Evolutionary conservation across 1,284 basidiomycete species (phyloP).

Genomic region (Afroboletus lepidellus): DNA sequence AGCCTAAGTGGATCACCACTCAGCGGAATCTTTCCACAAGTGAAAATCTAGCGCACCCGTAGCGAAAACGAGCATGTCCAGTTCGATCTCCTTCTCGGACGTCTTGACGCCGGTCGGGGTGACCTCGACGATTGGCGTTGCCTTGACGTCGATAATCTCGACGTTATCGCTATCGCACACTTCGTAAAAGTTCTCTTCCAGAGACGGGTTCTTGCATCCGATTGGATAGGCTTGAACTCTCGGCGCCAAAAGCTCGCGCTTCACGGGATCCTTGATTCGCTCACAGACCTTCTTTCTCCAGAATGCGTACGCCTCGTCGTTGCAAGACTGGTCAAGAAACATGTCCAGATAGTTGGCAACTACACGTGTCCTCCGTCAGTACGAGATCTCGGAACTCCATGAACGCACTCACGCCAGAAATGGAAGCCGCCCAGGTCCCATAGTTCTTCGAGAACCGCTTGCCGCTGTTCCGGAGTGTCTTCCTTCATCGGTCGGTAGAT

Average conservation of each 20-base stretch:
- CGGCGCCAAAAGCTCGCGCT: constrained; percentile 14
- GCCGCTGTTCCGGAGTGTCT: constrained; percentile 10
- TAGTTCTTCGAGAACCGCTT: constrained; percentile 6
- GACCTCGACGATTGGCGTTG: constrained; percentile 8
- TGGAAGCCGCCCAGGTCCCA: constrained; percentile 9
- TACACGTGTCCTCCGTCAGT: neutral
- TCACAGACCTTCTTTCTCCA: constrained; percentile 16
- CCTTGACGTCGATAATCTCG: constrained; percentile 10
- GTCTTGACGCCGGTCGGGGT: constrained; percentile 8
- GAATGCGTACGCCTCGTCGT: constrained; percentile 10
- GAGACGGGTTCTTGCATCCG: constrained; percentile 10
- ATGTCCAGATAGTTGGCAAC: constrained; percentile 5
- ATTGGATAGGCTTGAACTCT: constrained; percentile 10
- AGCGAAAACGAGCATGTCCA: constrained; percentile 7
- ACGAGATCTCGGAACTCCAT: neutral
- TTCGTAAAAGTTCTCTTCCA: constrained; percentile 14
- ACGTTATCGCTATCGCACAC: constrained; percentile 9
- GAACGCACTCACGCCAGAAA: constrained; percentile 5
- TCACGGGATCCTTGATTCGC: constrained; percentile 9
- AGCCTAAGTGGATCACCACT: neutral
- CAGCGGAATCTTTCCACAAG: no score
- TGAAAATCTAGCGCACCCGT: constrained; percentile 1
- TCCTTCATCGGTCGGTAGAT: constrained; percentile 8
- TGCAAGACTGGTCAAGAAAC: neutral
- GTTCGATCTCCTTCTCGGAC: constrained; percentile 4